phyloP scores from a whole-genome alignment of 129 eudicot genomes.

The Silybum marianum region DNA sequence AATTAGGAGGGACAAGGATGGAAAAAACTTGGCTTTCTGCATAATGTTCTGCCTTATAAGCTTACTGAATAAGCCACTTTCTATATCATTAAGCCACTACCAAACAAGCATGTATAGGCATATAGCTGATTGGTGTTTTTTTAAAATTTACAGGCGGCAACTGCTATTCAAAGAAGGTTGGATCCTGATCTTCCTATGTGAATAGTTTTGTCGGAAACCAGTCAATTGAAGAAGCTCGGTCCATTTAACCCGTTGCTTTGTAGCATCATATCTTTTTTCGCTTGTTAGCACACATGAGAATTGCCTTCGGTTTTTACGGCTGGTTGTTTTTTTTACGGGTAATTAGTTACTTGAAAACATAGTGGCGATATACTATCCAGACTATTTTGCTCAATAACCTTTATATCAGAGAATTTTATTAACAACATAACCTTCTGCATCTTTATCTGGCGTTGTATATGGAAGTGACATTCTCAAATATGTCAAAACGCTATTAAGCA shows the following conservation, averaged over 20 bases:
- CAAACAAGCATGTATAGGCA: no score
- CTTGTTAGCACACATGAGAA: slow-evolving; percentile 11
- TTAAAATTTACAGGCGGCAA: slow-evolving; percentile 67
- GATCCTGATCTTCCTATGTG: slow-evolving; percentile 88
- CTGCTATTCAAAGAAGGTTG: slow-evolving; percentile 91
- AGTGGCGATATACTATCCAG: not conserved
- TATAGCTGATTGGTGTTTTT: not conserved
- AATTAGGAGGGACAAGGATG: no score
- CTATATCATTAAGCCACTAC: no score
- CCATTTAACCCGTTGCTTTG: not conserved
- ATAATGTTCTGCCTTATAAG: no score
- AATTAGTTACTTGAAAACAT: slow-evolving; percentile 8
- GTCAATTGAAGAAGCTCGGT: not conserved
- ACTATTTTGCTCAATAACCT: not conserved
- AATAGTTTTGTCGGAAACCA: not conserved
- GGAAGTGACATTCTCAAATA: not conserved
- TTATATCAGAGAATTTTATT: not conserved
- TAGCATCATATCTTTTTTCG: not conserved
- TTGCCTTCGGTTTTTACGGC: slow-evolving; percentile 3
- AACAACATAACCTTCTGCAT: not conserved
- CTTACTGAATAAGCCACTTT: no score
- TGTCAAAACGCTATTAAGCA: not conserved
- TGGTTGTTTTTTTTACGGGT: not conserved
- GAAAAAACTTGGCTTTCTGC: no score
- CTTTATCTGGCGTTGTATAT: not conserved